Evolutionary conservation across 2,329 filamentous ascomycete species (phyloP).

Genomic region (Aspergillus terreus): DNA sequence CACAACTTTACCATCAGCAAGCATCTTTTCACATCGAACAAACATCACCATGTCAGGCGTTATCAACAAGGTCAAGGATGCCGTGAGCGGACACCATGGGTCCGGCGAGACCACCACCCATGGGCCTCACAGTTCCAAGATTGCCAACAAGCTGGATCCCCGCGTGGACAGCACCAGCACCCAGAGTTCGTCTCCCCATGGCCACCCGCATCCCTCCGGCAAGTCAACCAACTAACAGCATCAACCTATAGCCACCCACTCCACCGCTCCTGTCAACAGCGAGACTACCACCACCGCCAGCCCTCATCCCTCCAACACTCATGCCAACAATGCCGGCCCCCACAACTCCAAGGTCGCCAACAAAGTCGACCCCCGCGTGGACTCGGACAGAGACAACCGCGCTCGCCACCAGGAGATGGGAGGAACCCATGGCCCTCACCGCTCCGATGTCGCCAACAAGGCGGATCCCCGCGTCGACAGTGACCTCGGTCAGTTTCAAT

Average conservation of each 20-base stretch:
- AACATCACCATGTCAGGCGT: not conserved
- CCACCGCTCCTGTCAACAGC: not conserved
- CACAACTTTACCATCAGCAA: not conserved
- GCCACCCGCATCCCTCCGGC: not conserved
- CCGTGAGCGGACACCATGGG: not conserved
- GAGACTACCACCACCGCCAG: not conserved
- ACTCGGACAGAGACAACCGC: constrained; percentile 13
- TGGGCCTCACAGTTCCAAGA: not conserved
- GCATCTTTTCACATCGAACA: not conserved
- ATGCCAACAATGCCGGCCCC: constrained; percentile 8
- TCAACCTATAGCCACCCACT: not conserved
- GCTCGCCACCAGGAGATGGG: constrained; percentile 11
- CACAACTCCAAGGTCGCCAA: constrained; percentile 29
- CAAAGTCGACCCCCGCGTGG: constrained; percentile 15
- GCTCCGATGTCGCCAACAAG: constrained; percentile 46
- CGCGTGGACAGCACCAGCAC: not conserved
- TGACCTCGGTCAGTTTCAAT: constrained; percentile 8
- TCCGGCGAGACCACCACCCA: not conserved
- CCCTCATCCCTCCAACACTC: not conserved
- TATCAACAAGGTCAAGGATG: not conserved
- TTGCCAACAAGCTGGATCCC: not conserved
- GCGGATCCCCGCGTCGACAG: constrained; percentile 44
- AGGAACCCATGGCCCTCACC: constrained; percentile 38
- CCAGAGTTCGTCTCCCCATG: not conserved
- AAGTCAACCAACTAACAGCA: not conserved